A percentile compares a stretch with the other conserved stretches of the same genome.
Evolutionary conservation across 2,329 filamentous ascomycete genomes (phyloP).

Genomic region (Fragosphaeria purpurea): DNA sequence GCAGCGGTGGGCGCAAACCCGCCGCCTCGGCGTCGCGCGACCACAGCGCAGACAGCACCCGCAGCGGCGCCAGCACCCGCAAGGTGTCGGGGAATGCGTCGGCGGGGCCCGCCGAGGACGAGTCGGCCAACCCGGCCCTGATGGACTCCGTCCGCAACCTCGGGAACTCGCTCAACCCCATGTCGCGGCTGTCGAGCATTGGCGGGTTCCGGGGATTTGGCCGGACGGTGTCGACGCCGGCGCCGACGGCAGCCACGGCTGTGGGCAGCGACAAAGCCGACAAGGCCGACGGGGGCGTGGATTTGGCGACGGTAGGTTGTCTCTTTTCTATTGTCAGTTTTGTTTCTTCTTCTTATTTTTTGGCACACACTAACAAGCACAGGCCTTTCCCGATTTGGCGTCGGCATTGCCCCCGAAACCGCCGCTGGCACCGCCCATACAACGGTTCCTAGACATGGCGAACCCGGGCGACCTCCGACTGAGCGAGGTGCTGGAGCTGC

Average conservation of each 20-base stretch:
- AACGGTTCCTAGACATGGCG: conserved; percentile 62
- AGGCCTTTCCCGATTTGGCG: conserved; percentile 54
- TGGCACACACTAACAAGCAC: not conserved
- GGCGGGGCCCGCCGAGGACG: conserved; percentile 24
- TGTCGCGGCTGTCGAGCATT: conserved; percentile 67
- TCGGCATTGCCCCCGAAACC: conserved; percentile 44
- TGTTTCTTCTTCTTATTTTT: not conserved
- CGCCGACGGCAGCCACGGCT: conserved; percentile 24
- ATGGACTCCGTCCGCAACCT: conserved; percentile 76
- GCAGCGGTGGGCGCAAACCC: conserved; percentile 43
- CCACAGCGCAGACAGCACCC: conserved; percentile 59
- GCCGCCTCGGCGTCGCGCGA: conserved; percentile 42
- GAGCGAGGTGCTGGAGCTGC: conserved; percentile 60
- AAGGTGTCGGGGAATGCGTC: not conserved
- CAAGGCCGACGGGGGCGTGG: conserved; percentile 38
- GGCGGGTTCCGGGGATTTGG: conserved; percentile 68
- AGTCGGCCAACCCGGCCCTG: conserved; percentile 45
- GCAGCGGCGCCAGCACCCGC: conserved; percentile 47
- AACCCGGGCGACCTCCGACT: conserved; percentile 61
- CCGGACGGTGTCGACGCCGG: conserved; percentile 36
- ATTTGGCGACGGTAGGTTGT: conserved; percentile 44
- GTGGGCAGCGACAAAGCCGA: not conserved
- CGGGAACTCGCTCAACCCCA: conserved; percentile 71
- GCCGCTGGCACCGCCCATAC: conserved; percentile 56
- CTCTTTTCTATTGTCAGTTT: not conserved